Evolutionary conservation across 2,329 filamentous ascomycete species (phyloP).

Genomic region (Stagonosporopsis chrysanthemi): DNA sequence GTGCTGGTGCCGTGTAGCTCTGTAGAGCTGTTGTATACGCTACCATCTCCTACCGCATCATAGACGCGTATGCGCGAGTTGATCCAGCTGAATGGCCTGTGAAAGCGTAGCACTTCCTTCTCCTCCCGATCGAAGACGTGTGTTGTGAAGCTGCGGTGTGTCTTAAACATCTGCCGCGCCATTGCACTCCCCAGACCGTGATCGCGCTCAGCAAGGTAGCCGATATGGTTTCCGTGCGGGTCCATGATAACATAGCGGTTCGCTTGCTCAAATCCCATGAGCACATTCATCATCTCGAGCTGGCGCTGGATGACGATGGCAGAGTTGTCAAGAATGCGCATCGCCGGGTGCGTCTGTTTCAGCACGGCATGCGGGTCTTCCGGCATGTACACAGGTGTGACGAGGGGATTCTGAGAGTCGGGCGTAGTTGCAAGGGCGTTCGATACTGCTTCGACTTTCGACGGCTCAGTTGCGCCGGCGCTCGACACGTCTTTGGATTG

Average conservation of each 20-base stretch:
- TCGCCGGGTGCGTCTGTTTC: slow-evolving; percentile 65
- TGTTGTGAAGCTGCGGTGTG: slow-evolving; percentile 69
- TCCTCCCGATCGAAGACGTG: slow-evolving; percentile 69
- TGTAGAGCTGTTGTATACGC: slow-evolving; percentile 50
- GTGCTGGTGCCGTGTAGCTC: slow-evolving; percentile 55
- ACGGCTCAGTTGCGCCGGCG: slow-evolving; percentile 22
- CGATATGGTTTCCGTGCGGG: slow-evolving; percentile 68
- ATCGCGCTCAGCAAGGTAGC: slow-evolving; percentile 70
- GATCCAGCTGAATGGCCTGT: slow-evolving; percentile 70
- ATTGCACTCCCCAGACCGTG: slow-evolving; percentile 64
- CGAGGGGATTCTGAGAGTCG: slow-evolving; percentile 57
- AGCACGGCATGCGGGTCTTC: slow-evolving; percentile 67
- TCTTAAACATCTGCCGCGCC: slow-evolving; percentile 66
- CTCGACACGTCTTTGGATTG: slow-evolving; percentile 20
- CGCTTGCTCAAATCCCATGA: slow-evolving; percentile 72
- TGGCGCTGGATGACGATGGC: slow-evolving; percentile 69
- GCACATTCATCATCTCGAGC: slow-evolving; percentile 70
- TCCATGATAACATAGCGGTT: slow-evolving; percentile 72
- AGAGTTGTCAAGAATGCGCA: slow-evolving; percentile 66
- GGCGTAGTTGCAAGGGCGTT: slow-evolving; percentile 54
- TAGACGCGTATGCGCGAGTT: slow-evolving; percentile 60
- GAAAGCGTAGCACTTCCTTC: slow-evolving; percentile 67
- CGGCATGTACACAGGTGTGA: slow-evolving; percentile 67
- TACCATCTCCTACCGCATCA: slow-evolving; percentile 38
- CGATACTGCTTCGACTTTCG: slow-evolving; percentile 54